Evolutionary conservation across 352 stramenopile genomes (phyloP).

Genomic region (Phytophthora capsici): DNA sequence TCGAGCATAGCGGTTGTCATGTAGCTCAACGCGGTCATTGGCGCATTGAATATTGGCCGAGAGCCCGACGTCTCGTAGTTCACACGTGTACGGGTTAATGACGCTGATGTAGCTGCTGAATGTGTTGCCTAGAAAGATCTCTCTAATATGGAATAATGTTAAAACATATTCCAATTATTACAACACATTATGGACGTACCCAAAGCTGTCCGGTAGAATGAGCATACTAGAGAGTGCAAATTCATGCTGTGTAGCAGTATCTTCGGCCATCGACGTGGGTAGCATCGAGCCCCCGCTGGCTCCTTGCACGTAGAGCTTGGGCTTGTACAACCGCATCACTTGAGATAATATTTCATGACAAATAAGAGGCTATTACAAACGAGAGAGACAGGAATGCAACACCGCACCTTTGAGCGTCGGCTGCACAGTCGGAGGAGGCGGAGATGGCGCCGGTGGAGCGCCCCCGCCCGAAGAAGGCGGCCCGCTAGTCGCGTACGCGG

Average conservation of each 20-base stretch:
- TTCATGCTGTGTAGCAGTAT: conserved; percentile 68
- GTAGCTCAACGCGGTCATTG: conserved; percentile 81
- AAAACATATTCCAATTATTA: conserved; percentile 6
- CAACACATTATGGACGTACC: conserved; percentile 39
- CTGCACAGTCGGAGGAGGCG: conserved; percentile 45
- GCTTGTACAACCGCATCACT: conserved; percentile 94
- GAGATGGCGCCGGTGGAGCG: conserved; percentile 5
- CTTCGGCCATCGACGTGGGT: conserved; percentile 58
- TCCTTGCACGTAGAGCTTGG: conserved; percentile 76
- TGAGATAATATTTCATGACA: background rate
- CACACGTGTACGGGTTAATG: conserved; percentile 89
- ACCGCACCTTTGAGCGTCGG: conserved; percentile 78
- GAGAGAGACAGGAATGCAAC: background rate
- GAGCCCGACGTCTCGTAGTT: conserved; percentile 77
- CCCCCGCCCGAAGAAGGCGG: conserved; percentile 25
- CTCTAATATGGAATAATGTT: conserved; percentile 46
- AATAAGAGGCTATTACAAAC: background rate
- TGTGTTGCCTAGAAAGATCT: conserved; percentile 93
- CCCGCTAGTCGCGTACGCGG: conserved; percentile 19
- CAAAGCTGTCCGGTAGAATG: conserved; percentile 92
- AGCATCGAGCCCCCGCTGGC: conserved; percentile 60
- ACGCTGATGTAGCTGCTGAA: conserved; percentile 95
- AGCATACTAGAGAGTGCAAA: conserved; percentile 90
- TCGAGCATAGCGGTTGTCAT: conserved; percentile 76
- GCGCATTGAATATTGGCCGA: conserved; percentile 89